Evolutionary conservation across 768 basidiomycete genomes (phyloP), one percentile per base, ranked within the genome.

Genomic region (Kwoniella mangroviensis): DNA sequence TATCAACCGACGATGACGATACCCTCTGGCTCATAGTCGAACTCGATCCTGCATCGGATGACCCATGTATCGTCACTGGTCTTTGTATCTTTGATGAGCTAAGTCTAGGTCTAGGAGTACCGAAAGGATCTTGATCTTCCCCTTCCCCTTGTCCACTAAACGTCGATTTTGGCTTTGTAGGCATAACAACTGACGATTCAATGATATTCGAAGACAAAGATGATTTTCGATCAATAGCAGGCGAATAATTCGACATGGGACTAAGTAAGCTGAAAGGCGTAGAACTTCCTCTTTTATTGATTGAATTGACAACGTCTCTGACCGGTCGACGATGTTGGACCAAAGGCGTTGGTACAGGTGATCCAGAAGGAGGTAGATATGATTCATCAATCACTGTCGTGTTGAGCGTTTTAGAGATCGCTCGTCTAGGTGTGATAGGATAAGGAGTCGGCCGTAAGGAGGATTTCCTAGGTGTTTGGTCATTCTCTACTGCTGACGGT

Each of bases 271-370:
- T 65, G 4, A 69, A 45, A 4, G 75, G 68, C 2, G 66, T 62
- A 4, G 34, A 22, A 9, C 71, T 63, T 4, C 70, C 77, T 42
- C 77, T 63, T 53, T 73, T 75, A 40, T 80, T 80, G 71, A 80
- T 78, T 1, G 72, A 72, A 21, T 74, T 70, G 43, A 80, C 79
- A 10, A 80, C 75, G 10, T 80, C 79, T 52, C 69, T 63, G 1
- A 80, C 79, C 0, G 79, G 77, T 64, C 77, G 45, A 9, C 79
- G 68, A 56, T 69, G 67, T 42, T 65, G 58, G 0, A 71, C 67
- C 4, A 75, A 57, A 11, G 71, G 65, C 15, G 65, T 54, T 0
- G 75, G 75, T 1, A 71, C 58, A 1, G 78, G 75, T 17, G 73
- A 72, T 4, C 70, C 72, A 9, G 58, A 56, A 42, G 66, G 68